A percentile compares a stretch with the other conserved stretches of the same genome.
Conservation (phyloP, 2,329 filamentous ascomycete species). For the Cryphonectria radicalis region DNA sequence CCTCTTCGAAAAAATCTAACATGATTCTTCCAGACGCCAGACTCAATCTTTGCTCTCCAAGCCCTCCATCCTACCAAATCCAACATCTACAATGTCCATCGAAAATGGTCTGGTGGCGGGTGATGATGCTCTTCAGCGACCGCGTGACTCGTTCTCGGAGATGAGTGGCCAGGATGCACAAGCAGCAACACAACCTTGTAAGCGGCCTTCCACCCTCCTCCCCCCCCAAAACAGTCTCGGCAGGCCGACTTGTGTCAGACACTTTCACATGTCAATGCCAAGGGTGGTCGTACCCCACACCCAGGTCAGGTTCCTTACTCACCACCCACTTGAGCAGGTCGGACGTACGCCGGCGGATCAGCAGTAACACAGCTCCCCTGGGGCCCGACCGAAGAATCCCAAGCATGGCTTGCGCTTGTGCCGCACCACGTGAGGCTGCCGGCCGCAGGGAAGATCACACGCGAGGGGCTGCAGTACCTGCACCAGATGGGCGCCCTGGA, state of each 20-base stretch:
- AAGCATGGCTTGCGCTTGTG: constrained; percentile 52
- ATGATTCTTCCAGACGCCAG: background rate
- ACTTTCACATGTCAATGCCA: constrained; percentile 43
- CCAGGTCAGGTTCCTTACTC: constrained; percentile 34
- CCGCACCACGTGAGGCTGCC: constrained; percentile 74
- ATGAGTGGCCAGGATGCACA: constrained; percentile 27
- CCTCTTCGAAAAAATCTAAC: background rate
- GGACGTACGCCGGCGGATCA: constrained; percentile 27
- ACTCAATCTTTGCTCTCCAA: constrained; percentile 3
- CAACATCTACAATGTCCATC: background rate
- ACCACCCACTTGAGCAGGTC: constrained; percentile 28
- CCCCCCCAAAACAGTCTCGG: background rate
- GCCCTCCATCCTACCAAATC: constrained; percentile 8
- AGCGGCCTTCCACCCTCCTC: background rate
- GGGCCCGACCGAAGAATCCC: constrained; percentile 45
- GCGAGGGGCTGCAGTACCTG: constrained; percentile 83
- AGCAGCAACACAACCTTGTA: constrained; percentile 14
- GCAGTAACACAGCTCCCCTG: constrained; percentile 6
- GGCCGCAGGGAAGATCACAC: constrained; percentile 74
- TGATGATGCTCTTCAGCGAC: constrained; percentile 43
- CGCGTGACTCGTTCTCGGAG: constrained; percentile 39
- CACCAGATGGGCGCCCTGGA: constrained; percentile 82
- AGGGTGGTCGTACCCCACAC: constrained; percentile 52
- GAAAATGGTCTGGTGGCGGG: constrained; percentile 40
- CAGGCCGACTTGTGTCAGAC: constrained; percentile 6